Base-by-base conservation (phyloP, 495 filamentous ascomycete species). In the Neurospora sp. region DNA sequence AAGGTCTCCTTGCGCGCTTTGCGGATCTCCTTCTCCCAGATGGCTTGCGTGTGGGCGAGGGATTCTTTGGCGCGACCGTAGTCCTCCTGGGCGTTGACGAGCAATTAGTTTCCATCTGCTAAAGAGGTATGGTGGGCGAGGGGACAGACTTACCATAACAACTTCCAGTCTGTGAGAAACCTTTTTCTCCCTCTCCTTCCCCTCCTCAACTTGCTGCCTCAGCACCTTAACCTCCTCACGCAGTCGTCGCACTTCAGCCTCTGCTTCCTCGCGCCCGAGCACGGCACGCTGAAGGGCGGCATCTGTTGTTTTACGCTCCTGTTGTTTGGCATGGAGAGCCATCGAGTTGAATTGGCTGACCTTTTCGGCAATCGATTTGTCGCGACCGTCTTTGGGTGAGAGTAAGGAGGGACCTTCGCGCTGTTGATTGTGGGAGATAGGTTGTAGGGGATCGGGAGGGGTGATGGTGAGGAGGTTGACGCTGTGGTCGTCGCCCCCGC, bases 11-110 rank as follows among this genome's bases (percentile, higher is more conserved):
- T 96, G 39, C 92, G 85, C n/a, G 91, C 88, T 69, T 91, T 89
- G 66, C 92, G 84, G 42, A 95, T 90, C 79, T 96, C 93, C 77
- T 96, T 96, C 81, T 96, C 93, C 84, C 92, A 95, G 37, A 94
- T 81, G 31, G 88, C 79, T 79, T 91, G 86, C 72, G 92, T 90
- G 78, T 93, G 90, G 18, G 86, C 88, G 76, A 93, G 88, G 16
- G 90, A 90, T 78, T 95, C 92, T 83, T 95, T 94, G 18, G 87
- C 84, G 27, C 88, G 85, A 40, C 91, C 90, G 59, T 93, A 87
- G 77, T 93, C 92, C 81, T 95, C 93, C 90, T 92, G 76, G 74
- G 59, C 10, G 8, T 72, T 62, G 11, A 23, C 4, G 73, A 35
- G 54, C 54, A 5, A 70, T 74, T 66, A 39, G 41, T 35, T 59